Evolutionary conservation across 2,329 filamentous ascomycete genomes (phyloP), one percentile per base, ranked within the genome.

Genomic region (Penicillium freii): DNA sequence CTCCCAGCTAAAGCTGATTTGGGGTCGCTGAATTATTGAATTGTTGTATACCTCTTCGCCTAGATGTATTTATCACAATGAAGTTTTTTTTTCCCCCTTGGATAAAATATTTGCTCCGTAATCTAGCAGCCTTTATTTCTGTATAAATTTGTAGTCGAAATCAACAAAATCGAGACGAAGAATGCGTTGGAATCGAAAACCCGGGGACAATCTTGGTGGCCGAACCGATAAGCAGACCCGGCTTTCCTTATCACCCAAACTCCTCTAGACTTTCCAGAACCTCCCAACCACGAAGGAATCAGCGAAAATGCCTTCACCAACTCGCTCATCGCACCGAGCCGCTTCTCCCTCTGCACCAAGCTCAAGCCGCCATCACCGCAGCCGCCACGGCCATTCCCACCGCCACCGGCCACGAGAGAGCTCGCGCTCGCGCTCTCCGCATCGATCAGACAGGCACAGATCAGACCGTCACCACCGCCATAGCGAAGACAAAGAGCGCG

Each of bases 391-490:
- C 44, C 59, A 54, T 54, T 65, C 64, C 21, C 65, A 66, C 21
- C 60, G 63, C 48, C 65, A 66, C 57, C 62, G 62, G 47, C 52
- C 57, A 39, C 54, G 57, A 45, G 51, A 64, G 33, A 67, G 67
- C 57, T 69, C 72, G 47, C 71, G 71, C 54, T 75, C 76, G 29
- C 69, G 68, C 51, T 78, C 75, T 38, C 73, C 75, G 51, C 66
- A 73, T 46, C 61, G 65, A 62, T 61, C 64, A 27, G 61, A 69
- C 57, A 68, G 65, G 51, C 69, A 73, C 46, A 61, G 62, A 61
- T 68, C 63, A 45, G 69, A 70, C 39, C 73, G 77, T 48, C 69
- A 72, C 55, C 73, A 71, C 47, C 73, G 70, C 51, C 71, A 75
- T 55, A 73, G 69, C 51, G 70, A 64, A 58, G 67, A 68, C 33